Evolutionary conservation across 371 early-diverging fungal genomes (phyloP).

Genomic region (Lichtheimia ornata): DNA sequence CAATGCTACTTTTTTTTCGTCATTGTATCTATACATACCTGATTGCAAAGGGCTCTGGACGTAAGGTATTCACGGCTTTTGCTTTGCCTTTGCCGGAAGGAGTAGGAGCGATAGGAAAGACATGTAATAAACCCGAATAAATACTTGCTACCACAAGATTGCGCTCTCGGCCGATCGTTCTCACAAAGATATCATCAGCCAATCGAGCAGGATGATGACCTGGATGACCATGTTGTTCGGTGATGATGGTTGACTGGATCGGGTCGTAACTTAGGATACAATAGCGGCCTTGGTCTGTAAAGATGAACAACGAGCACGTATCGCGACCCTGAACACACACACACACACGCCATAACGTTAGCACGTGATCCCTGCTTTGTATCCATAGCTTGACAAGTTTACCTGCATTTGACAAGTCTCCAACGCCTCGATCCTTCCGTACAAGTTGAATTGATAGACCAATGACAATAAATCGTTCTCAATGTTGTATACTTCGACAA

Average conservation of each 20-base stretch:
- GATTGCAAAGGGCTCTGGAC: constrained; percentile 23
- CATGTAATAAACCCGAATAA: constrained; percentile 57
- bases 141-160: constrained; percentile 48
- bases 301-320: constrained; percentile 53
- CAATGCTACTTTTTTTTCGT: too few relatives aligned
- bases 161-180: constrained; percentile 43
- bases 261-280: constrained; percentile 58
- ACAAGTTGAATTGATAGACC: constrained; percentile 56
- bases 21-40: constrained; percentile 6
- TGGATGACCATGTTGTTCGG: constrained; percentile 56
- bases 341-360: not conserved
- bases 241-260: constrained; percentile 30
- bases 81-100: constrained; percentile 30
- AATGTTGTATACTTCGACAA: constrained; percentile 61
- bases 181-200: constrained; percentile 39
- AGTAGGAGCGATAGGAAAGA: constrained; percentile 37
- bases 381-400: constrained; percentile 1
- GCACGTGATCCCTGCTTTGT: not conserved
- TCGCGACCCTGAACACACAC: constrained; percentile 27
- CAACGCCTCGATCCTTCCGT: constrained; percentile 65
- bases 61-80: constrained; percentile 19
- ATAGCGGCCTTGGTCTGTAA: constrained; percentile 51
- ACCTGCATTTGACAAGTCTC: constrained; percentile 52
- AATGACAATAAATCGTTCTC: constrained; percentile 45
- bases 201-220: constrained; percentile 44